Percentiles rank a stretch among this genome's conserved stretches.
phyloP scores from a whole-genome alignment of 2,329 filamentous ascomycete species.

The Colletotrichum truncatum region DNA sequence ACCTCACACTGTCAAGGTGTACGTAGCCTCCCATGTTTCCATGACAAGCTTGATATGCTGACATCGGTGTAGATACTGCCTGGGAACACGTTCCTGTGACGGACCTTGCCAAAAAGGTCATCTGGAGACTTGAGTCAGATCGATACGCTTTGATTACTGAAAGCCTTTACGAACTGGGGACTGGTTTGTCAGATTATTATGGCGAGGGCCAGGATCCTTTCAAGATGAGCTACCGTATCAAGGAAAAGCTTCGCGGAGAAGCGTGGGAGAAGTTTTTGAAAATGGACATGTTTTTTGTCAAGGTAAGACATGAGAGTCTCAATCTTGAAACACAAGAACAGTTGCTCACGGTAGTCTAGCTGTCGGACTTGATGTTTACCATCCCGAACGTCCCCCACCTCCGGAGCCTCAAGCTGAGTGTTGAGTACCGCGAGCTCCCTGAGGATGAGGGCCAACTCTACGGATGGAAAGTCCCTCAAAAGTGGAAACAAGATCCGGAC shows the following conservation, averaged over 20 bases:
- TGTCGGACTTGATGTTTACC: slow-evolving; percentile 69
- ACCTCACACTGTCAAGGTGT: slow-evolving; percentile 68
- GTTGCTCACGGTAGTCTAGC: slow-evolving; percentile 46
- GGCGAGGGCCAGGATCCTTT: slow-evolving; percentile 53
- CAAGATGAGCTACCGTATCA: slow-evolving; percentile 51
- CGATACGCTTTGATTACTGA: slow-evolving; percentile 64
- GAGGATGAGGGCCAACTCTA: slow-evolving; percentile 56
- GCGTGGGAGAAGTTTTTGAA: slow-evolving; percentile 63
- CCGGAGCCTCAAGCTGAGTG: slow-evolving; percentile 60
- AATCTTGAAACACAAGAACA: not conserved
- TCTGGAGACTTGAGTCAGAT: slow-evolving; percentile 68
- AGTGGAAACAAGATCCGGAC: slow-evolving; percentile 69
- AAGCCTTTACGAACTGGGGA: slow-evolving; percentile 61
- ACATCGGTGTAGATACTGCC: slow-evolving; percentile 55
- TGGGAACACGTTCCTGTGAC: slow-evolving; percentile 67
- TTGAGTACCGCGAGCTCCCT: slow-evolving; percentile 68
- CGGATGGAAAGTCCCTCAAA: slow-evolving; percentile 54
- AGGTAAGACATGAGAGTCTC: slow-evolving; percentile 53
- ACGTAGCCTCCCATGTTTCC: slow-evolving; percentile 41
- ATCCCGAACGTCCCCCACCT: slow-evolving; percentile 68
- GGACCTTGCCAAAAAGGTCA: slow-evolving; percentile 61
- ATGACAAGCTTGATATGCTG: not conserved
- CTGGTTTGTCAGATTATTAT: slow-evolving; percentile 62
- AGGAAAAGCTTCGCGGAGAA: slow-evolving; percentile 56
- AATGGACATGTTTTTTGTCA: slow-evolving; percentile 74